Percentiles rank a stretch among this genome's conserved stretches.
phyloP scores from a whole-genome alignment of 106 monocot genomes.

The Acanthochlamys bracteata region DNA sequence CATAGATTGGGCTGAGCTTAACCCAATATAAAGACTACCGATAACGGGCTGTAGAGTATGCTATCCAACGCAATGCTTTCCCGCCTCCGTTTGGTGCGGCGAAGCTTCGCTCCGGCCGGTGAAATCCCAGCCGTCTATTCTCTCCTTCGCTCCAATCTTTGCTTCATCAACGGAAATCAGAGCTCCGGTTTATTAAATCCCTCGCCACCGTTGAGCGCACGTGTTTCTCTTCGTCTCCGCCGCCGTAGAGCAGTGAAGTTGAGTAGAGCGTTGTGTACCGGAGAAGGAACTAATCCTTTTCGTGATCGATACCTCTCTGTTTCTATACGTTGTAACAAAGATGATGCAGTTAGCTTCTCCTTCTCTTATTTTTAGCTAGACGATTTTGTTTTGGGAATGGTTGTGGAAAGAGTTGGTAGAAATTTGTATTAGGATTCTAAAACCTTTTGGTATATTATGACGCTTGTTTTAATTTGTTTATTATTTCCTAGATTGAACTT shows the following conservation, averaged over 20 bases:
- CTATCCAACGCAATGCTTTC: not conserved
- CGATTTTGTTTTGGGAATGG: no score
- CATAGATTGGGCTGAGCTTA: no score
- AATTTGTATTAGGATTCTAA: no score
- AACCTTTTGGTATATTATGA: no score
- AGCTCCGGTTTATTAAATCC: not conserved
- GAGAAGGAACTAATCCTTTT: not conserved
- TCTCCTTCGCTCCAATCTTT: not conserved
- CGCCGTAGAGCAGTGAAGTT: not conserved
- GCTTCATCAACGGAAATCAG: not conserved
- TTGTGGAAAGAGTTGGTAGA: no score
- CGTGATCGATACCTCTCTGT: conserved; percentile 28
- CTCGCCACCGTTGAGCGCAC: no score
- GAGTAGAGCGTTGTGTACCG: not conserved
- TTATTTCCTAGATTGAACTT: conserved; percentile 35
- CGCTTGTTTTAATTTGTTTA: no score
- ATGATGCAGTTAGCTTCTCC: conserved; percentile 31
- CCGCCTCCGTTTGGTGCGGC: not conserved
- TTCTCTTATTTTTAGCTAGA: no score
- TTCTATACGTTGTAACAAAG: conserved; percentile 34
- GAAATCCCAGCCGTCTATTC: not conserved
- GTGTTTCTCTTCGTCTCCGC: not conserved
- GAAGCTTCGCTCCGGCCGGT: not conserved
- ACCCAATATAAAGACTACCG: not conserved
- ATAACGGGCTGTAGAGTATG: not conserved